Conservation (phyloP, 2,329 filamentous ascomycete genomes). For the Phialophora expanda region DNA sequence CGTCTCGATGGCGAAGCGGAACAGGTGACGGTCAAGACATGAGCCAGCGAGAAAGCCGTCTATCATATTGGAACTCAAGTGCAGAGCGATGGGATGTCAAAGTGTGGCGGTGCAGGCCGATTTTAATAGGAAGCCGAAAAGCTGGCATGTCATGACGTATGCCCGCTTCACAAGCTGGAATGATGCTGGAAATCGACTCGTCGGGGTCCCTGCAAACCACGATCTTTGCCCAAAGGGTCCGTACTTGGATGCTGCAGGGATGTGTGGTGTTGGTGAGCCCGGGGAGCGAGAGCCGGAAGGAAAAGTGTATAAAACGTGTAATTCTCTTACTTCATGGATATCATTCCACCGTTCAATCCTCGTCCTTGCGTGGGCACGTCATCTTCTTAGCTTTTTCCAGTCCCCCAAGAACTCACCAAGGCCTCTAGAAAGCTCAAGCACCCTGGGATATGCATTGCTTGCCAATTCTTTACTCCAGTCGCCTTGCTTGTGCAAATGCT, state of each 20-base stretch:
- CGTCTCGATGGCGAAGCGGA: background rate
- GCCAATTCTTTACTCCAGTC: constrained; percentile 21
- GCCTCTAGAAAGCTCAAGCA: constrained; percentile 2
- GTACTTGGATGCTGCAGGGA: background rate
- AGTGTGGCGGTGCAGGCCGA: constrained; percentile 33
- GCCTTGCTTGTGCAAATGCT: constrained; percentile 27
- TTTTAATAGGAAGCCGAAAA: constrained; percentile 1
- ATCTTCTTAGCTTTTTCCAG: constrained; percentile 12
- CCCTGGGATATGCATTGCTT: constrained; percentile 19
- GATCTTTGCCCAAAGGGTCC: background rate
- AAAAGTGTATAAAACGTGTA: background rate
- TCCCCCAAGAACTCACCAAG: background rate
- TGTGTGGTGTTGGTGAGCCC: background rate
- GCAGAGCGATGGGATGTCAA: constrained; percentile 7
- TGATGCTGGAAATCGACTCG: constrained; percentile 6
- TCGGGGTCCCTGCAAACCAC: background rate
- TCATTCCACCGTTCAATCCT: constrained; percentile 13
- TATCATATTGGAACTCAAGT: constrained; percentile 1
- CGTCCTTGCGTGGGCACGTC: constrained; percentile 21
- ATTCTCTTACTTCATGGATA: constrained; percentile 9
- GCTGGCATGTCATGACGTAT: constrained; percentile 24
- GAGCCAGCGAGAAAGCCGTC: background rate
- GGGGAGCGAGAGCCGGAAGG: background rate
- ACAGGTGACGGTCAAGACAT: background rate
- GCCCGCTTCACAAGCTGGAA: background rate